phyloP scores from a whole-genome alignment of 139 green algal species.

The Pleodorina starrii region DNA sequence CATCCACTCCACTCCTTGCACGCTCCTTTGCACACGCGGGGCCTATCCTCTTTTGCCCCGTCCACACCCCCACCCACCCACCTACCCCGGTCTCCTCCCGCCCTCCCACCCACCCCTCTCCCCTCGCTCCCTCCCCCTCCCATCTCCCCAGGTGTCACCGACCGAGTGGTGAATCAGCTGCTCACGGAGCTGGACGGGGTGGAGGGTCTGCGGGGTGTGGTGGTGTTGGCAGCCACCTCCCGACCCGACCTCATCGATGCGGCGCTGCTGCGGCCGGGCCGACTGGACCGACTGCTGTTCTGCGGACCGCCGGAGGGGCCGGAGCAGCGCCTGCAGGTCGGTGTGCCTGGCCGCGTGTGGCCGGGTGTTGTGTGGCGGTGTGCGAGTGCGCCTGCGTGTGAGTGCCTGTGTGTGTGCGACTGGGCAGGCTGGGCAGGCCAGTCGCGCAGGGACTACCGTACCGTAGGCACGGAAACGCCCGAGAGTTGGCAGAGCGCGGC shows the following conservation, averaged over 20 bases:
- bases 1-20: too few relatives aligned
- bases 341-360: neutral
- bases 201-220: conserved; percentile 90
- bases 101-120: neutral
- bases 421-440: too few relatives aligned
- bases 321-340: conserved; percentile 9
- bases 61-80: neutral
- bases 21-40: too few relatives aligned
- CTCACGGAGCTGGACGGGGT: conserved; percentile 98
- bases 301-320: conserved; percentile 95
- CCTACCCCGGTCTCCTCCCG: neutral
- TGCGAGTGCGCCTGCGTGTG: neutral
- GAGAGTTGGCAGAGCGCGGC: too few relatives aligned
- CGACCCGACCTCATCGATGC: conserved; percentile 99
- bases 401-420: too few relatives aligned
- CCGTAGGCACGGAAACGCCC: too few relatives aligned
- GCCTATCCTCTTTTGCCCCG: neutral
- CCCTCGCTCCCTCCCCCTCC: neutral
- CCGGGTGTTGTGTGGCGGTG: neutral
- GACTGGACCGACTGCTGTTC: conserved; percentile 99
- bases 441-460: too few relatives aligned
- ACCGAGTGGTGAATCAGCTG: conserved; percentile 97
- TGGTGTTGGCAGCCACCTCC: conserved; percentile 94
- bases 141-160: conserved; percentile 79
- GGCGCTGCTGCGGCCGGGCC: conserved; percentile 97